Base-by-base conservation (phyloP, 352 stramenopile species). In the Phytopythium helicoides region DNA sequence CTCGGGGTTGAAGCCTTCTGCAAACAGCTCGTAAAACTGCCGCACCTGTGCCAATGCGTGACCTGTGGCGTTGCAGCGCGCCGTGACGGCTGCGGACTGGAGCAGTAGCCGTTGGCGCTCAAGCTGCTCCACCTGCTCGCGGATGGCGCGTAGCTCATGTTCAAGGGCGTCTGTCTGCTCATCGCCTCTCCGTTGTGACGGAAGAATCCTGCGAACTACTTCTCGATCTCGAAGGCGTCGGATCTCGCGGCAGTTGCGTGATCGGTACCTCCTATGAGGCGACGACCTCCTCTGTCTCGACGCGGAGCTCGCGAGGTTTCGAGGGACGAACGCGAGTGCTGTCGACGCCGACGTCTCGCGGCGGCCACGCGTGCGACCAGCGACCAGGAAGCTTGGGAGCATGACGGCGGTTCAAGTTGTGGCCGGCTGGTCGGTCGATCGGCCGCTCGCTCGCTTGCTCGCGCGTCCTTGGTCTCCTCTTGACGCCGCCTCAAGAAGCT, bases 1-100 rank as follows among this genome's bases (percentile, higher is more conserved):
- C 5, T 58, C 19, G 0, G 58, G 68, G 25, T 75, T 40, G 26
- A 72, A 82, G 1, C 76, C 76, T 14, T 66, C 62, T 0, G 56
- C 55, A 34, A 87, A 85, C 15, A 72, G 48, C 33, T 59, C 41
- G 64, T 81, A 85, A 38, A 85, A 87, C 18, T 54, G 33, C 45
- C 65, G 57, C 4, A 59, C 63, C 34, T 64, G 66, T 19, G 63
- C 56, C 12, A 75, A 60, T 12, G 72, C 72, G 37, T 78, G 36
- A 3, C 49, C 52, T 22, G 68, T 56, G 1, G 60, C 75, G 33
- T 78, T 74, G 16, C 34, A 41, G 12, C 56, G 58, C 3, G 62
- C 39, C 23, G 73, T 71, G 12, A 86, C 18, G 47, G 64, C 48
- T 3, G 49, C 52, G 12, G 71, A 69, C 45, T 73, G 55, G 19